These are phyloP conservation scores for Mycena haematopus DNA, from an alignment of 768 basidiomycete species.

Conservation along the genomic window DNA sequence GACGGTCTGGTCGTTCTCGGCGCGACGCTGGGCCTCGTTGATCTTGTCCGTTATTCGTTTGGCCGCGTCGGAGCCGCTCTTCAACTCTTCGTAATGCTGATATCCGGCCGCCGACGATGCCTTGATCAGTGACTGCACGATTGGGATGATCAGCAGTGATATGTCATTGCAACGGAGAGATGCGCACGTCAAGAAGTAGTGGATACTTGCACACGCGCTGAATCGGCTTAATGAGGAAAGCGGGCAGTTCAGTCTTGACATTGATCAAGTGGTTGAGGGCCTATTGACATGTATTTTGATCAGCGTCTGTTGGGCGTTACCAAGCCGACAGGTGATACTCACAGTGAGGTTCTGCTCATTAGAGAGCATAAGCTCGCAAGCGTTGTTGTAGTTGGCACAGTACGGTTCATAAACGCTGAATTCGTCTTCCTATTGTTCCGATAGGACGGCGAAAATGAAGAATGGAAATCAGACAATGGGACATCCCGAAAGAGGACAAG, in stretches of 20 bases:
- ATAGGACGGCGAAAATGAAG: conserved; percentile 28
- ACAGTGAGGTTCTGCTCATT: conserved; percentile 89
- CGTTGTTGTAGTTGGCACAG: conserved; percentile 92
- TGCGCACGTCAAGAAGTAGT: conserved; percentile 84
- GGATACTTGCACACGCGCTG: conserved; percentile 99
- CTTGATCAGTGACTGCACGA: conserved; percentile 73
- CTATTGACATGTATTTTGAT: conserved; percentile 59
- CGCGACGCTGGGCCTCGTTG: conserved; percentile 92
- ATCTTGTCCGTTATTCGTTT: conserved; percentile 95
- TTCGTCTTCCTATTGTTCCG: conserved; percentile 87
- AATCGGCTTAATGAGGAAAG: conserved; percentile 98
- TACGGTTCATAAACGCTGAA: conserved; percentile 97
- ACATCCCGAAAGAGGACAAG: conserved; percentile 46
- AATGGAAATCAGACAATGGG: conserved; percentile 50
- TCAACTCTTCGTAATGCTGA: conserved; percentile 79
- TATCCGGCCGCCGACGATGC: conserved; percentile 68
- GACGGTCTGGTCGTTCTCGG: conserved; percentile 91
- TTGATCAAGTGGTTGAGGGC: conserved; percentile 85
- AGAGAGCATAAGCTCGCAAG: conserved; percentile 82
- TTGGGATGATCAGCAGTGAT: conserved; percentile 20
- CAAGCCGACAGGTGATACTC: conserved; percentile 45
- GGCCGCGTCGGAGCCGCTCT: conserved; percentile 82
- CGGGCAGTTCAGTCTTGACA: conserved; percentile 89
- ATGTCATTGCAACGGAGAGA: conserved; percentile 22
- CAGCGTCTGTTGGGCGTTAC: conserved; percentile 39